These are phyloP conservation scores for Plasmodium blacklocki DNA, from an alignment of 169 alveolate species.

Conservation along the genomic window DNA sequence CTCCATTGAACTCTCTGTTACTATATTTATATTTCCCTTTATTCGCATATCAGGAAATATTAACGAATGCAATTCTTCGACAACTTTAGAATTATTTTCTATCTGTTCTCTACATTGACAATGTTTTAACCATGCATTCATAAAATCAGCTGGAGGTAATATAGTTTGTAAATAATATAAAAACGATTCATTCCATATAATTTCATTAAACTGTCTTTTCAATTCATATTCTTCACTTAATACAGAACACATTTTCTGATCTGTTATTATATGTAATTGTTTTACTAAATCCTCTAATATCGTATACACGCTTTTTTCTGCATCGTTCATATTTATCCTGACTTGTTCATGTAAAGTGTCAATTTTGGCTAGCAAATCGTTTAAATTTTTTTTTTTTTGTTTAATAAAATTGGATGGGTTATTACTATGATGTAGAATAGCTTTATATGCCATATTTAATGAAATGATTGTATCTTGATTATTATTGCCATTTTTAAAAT, in stretches of 20 bases:
- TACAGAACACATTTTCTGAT: slow-evolving; percentile 84
- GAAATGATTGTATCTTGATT: slow-evolving; percentile 76
- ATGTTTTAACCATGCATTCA: slow-evolving; percentile 85
- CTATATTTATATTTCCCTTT: slow-evolving; percentile 64
- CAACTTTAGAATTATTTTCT: slow-evolving; percentile 22
- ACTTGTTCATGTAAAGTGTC: slow-evolving; percentile 79
- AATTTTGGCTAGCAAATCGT: slow-evolving; percentile 72
- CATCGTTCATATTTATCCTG: slow-evolving; percentile 82
- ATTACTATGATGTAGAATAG: slow-evolving; percentile 77
- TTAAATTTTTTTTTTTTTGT: slow-evolving; percentile 76
- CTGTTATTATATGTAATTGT: slow-evolving; percentile 84
- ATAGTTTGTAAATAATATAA: slow-evolving; percentile 83
- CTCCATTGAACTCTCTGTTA: slow-evolving; percentile 47
- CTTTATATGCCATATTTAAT: slow-evolving; percentile 81
- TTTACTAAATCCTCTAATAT: slow-evolving; percentile 84
- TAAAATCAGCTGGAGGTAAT: slow-evolving; percentile 89
- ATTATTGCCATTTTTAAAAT: background rate
- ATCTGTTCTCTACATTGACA: slow-evolving; percentile 48
- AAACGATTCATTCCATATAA: slow-evolving; percentile 86
- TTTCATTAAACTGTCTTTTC: slow-evolving; percentile 82
- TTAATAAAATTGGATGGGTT: slow-evolving; percentile 78
- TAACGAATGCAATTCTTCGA: slow-evolving; percentile 26
- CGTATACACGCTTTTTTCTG: slow-evolving; percentile 85
- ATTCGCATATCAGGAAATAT: slow-evolving; percentile 65
- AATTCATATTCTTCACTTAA: slow-evolving; percentile 84